Base-by-base conservation (phyloP, 2,329 filamentous ascomycete genomes). In the Boeremia exigua region DNA sequence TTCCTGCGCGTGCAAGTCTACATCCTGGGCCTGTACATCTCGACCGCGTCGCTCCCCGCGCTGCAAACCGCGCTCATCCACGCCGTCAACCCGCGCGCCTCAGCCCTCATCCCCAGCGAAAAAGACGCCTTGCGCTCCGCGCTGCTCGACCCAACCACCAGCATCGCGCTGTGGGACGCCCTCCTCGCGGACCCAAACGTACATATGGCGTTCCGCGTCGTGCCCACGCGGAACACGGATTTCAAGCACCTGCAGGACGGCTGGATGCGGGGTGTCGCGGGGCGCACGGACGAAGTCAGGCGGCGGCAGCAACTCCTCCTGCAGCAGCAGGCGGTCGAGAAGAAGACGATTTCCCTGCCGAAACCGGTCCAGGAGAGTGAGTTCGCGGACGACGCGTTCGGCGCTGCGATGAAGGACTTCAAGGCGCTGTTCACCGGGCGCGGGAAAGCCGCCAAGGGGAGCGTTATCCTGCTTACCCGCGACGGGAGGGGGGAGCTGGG, bases 1-100 rank as follows among this genome's bases (percentile, higher is more conserved):
- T 96, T 98, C 75, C 79, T 98, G 39, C 81, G 86, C 44, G 92
- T 99, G 39, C 88, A 96, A 74, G 95, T 99, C 48, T 99, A 99
- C 78, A 90, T 98, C 15, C 90, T 96, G 0, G 95, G 94, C 14
- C 86, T 96, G 67, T 99, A 99, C 78, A 84, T 98, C 25, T 91
- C 92, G 25, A 94, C 89, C 0, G 81, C 88, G 33, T 92, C 96
- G 69, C 87, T 99, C 56, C 86, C 88, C 4, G 82, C 84, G n/a
- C 81, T 99, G 36, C 94, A 98, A 76, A 82, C 84, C 63, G 85
- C 86, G 39, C 83, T 98, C 28, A 84, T 96, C 58, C 87, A 88
- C 71, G 86, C 86, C 59, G 85, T 96, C 66, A 91, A 91, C 71
- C 84, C 88, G n/a, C 0, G 77, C 87, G 94, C 93, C 2, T 96